Conservation (phyloP, 2,329 filamentous ascomycete genomes). For the Dothiorella sarmentorum region DNA sequence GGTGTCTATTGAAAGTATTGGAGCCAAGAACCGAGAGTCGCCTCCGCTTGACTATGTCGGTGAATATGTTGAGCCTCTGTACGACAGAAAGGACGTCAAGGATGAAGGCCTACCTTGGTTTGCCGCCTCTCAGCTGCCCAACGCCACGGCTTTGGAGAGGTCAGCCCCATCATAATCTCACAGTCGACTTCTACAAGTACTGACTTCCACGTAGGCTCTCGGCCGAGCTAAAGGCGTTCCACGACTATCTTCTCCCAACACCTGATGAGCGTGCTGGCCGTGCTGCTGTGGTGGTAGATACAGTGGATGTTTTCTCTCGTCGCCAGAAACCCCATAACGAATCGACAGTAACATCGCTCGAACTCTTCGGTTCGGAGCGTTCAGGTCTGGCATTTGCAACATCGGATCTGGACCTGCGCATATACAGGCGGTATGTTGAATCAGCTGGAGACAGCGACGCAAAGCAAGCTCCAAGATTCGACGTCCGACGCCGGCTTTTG, state of each 20-base stretch:
- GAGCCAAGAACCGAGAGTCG: not conserved
- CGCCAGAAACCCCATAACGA: too few species aligned
- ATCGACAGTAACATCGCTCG: conserved; percentile 23
- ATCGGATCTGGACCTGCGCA: conserved; percentile 54
- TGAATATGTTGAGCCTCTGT: not conserved
- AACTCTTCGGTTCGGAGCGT: conserved; percentile 53
- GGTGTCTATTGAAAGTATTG: not conserved
- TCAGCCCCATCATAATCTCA: not conserved
- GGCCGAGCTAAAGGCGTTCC: conserved; percentile 48
- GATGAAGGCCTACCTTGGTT: conserved; percentile 10
- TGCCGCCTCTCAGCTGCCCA: not conserved
- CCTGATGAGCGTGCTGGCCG: conserved; percentile 41
- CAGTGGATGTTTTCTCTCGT: conserved; percentile 21
- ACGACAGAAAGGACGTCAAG: not conserved
- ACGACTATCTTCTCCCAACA: conserved; percentile 44
- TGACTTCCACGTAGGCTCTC: conserved; percentile 26
- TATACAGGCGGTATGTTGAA: conserved; percentile 23
- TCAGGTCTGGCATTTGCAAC: conserved; percentile 51
- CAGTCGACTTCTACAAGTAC: not conserved
- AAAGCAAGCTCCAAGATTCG: not conserved
- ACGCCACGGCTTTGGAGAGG: not conserved
- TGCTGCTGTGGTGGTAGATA: conserved; percentile 29
- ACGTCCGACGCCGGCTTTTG: not conserved
- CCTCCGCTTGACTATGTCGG: conserved; percentile 9
- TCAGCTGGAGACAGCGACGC: not conserved